Conservation (phyloP, 495 filamentous ascomycete genomes). For the Neurospora sp. region DNA sequence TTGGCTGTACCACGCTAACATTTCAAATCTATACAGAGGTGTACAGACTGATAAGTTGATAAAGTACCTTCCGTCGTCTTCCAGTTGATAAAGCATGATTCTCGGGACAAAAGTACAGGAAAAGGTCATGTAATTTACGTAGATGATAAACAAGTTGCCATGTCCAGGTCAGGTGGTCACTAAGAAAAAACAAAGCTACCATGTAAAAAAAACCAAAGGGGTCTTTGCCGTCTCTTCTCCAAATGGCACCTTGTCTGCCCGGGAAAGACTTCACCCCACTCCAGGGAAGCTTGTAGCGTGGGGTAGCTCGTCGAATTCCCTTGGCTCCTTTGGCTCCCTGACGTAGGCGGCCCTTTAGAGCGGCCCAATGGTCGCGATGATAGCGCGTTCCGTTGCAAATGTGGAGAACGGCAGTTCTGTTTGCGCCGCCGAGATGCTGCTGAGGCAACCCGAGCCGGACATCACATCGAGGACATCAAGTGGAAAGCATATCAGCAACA, state of each 20-base stretch:
- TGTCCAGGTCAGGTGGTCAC: background rate
- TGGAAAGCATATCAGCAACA: background rate
- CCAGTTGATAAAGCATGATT: background rate
- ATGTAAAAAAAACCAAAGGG: background rate
- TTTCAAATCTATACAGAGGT: too few species aligned
- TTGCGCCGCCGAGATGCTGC: background rate
- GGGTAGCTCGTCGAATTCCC: background rate
- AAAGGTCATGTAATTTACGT: background rate
- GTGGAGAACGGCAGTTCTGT: background rate
- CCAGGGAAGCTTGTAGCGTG: background rate
- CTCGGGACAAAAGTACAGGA: background rate
- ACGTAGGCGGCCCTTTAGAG: background rate
- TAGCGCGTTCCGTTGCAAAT: background rate
- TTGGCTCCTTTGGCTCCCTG: background rate
- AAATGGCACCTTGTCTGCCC: background rate
- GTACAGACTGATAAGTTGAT: background rate
- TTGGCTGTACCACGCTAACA: too few species aligned
- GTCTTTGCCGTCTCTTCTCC: background rate
- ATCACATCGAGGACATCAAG: background rate
- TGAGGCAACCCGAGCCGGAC: background rate
- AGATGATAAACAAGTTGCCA: background rate
- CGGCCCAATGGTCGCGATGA: background rate
- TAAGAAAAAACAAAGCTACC: background rate
- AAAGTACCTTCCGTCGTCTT: background rate
- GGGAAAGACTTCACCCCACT: background rate